Conservation (phyloP, 495 filamentous ascomycete species). For the Aspergillus conjunctus region DNA sequence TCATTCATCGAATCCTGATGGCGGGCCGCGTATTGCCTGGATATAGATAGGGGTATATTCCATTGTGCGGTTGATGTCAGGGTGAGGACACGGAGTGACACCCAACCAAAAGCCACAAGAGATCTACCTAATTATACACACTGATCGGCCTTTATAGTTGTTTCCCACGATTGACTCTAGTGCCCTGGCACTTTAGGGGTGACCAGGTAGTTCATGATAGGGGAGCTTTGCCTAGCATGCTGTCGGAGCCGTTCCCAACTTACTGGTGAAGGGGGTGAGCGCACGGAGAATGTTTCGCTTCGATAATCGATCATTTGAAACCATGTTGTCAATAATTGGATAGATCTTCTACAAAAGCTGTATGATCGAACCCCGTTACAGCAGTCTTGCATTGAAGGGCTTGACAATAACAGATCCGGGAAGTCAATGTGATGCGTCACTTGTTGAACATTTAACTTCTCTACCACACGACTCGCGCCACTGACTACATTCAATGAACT, state of each 20-base stretch:
- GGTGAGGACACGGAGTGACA: neutral
- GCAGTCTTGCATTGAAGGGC: neutral
- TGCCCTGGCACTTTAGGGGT: neutral
- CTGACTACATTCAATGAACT: neutral
- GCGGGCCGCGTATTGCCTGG: no score
- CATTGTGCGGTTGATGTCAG: neutral
- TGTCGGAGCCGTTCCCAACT: neutral
- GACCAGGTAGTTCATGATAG: neutral
- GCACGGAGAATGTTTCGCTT: constrained; percentile 6
- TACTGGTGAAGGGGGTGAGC: neutral
- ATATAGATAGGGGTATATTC: no score
- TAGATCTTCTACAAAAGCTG: neutral
- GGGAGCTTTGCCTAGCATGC: neutral
- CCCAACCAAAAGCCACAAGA: neutral
- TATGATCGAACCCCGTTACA: neutral
- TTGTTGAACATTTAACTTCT: neutral
- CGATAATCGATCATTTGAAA: constrained; percentile 12
- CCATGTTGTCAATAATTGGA: constrained; percentile 9
- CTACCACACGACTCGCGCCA: constrained; percentile 2
- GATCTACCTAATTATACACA: neutral
- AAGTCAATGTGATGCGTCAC: constrained; percentile 12
- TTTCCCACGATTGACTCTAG: neutral
- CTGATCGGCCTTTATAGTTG: constrained; percentile 11
- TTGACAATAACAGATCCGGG: neutral
- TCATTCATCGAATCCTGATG: no score